phyloP scores from a whole-genome alignment of 371 early-diverging fungal species.

The Mucor ambiguus region DNA sequence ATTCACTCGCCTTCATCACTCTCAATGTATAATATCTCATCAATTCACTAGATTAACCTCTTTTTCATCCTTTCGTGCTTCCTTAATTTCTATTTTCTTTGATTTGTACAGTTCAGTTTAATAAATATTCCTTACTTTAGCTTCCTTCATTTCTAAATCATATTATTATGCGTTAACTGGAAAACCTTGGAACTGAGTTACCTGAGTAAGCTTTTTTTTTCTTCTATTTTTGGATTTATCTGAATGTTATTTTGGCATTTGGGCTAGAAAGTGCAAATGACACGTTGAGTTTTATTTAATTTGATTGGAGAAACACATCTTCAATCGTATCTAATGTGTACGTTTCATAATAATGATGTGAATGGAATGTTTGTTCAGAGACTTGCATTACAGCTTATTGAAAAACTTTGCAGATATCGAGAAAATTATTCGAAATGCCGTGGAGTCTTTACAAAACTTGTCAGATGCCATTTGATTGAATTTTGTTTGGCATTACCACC shows the following conservation, averaged over 20 bases:
- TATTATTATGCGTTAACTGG: not conserved
- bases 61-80: not conserved
- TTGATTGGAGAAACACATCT: not conserved
- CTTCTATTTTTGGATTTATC: not conserved
- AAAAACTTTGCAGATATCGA: not conserved
- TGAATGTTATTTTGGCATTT: not conserved
- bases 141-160: not conserved
- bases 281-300: not conserved
- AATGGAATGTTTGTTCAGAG: not conserved
- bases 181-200: not conserved
- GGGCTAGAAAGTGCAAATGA: not conserved
- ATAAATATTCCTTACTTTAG: not conserved
- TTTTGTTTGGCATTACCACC: not conserved
- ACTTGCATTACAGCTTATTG: not conserved
- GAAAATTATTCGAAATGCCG: no score
- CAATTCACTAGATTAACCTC: not conserved
- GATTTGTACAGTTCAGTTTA: conserved; percentile 1
- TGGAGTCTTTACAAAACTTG: not conserved
- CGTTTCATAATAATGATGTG: not conserved
- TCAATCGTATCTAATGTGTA: not conserved
- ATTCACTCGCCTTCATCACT: not conserved
- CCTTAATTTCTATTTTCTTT: not conserved
- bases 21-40: conserved; percentile 4
- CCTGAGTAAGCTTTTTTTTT: not conserved
- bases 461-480: not conserved